These are phyloP conservation scores for Coemansia sp. DNA, from an alignment of 192 early-diverging fungal species.

Conservation along the genomic window DNA sequence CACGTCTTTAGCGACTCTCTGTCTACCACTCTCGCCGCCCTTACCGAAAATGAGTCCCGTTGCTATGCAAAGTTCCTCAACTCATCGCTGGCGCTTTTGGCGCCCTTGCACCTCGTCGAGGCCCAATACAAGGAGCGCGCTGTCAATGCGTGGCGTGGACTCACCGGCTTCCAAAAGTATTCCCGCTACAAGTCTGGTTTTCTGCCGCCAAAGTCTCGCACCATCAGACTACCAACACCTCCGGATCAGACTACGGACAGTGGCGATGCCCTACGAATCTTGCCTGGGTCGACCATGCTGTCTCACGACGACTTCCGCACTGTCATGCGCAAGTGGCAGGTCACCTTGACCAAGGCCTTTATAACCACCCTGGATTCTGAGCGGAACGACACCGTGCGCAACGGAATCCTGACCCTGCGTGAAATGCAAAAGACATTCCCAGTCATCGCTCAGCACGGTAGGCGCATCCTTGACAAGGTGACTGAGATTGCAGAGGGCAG, in stretches of 20 bases:
- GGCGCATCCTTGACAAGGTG: constrained; percentile 42
- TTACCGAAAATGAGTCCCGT: constrained; percentile 50
- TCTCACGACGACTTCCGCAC: constrained; percentile 49
- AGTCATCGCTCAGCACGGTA: constrained; percentile 35
- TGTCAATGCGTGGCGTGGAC: constrained; percentile 43
- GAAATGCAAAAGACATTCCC: constrained; percentile 54
- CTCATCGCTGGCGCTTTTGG: constrained; percentile 32
- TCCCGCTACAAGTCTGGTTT: constrained; percentile 48
- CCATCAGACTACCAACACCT: constrained; percentile 26
- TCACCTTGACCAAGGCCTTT: constrained; percentile 44
- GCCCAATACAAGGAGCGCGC: constrained; percentile 43
- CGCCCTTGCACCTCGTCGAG: constrained; percentile 36
- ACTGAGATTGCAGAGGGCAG: constrained; percentile 22
- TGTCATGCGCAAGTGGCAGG: constrained; percentile 55
- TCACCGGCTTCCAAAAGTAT: constrained; percentile 42
- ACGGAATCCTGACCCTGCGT: constrained; percentile 43
- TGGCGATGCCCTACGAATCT: constrained; percentile 42
- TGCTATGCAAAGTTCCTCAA: constrained; percentile 51
- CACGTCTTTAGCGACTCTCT: constrained; percentile 35
- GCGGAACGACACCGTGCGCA: constrained; percentile 51
- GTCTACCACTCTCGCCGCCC: constrained; percentile 38
- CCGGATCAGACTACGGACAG: constrained; percentile 1
- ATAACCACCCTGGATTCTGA: constrained; percentile 25
- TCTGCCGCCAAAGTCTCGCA: constrained; percentile 51
- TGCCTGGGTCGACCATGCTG: constrained; percentile 30